A percentile compares a stretch with the other conserved stretches of the same genome.
These are phyloP conservation scores for Tetrahymena borealis DNA, from an alignment of 73 alveolate species.

Conservation along the genomic window DNA sequence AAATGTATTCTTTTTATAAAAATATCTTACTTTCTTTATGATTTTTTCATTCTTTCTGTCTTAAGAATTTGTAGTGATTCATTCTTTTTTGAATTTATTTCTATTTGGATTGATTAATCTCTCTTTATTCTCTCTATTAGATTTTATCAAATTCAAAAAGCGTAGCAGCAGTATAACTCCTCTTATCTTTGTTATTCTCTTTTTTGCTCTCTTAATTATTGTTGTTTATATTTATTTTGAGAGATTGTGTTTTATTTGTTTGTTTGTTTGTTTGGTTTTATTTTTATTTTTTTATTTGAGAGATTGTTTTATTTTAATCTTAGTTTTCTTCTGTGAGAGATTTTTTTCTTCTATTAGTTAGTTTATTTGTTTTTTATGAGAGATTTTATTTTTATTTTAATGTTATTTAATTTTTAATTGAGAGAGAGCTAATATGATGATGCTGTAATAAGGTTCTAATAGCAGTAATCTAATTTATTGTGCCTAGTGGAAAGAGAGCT, in stretches of 20 bases:
- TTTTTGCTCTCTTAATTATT: neutral
- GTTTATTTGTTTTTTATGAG: neutral
- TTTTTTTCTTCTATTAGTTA: too few relatives aligned
- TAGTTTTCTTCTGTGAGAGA: neutral
- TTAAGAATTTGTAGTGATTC: too few relatives aligned
- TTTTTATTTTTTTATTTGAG: neutral
- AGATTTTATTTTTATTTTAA: neutral
- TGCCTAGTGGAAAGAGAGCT: slow-evolving; percentile 1
- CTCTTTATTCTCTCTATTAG: neutral
- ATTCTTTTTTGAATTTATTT: too few relatives aligned
- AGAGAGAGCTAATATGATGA: slow-evolving; percentile 2
- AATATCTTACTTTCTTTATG: too few relatives aligned
- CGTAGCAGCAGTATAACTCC: neutral
- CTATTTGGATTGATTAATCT: too few relatives aligned
- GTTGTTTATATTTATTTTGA: neutral
- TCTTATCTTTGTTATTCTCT: neutral
- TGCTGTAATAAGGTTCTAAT: neutral
- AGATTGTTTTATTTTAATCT: neutral
- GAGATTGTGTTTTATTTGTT: neutral
- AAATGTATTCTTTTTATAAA: too few relatives aligned
- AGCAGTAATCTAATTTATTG: neutral
- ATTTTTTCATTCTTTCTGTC: too few relatives aligned
- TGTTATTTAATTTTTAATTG: neutral
- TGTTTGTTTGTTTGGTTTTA: neutral
- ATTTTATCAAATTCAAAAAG: neutral